These are phyloP conservation scores for Aspergillus sparsus DNA, from an alignment of 495 filamentous ascomycete genomes.

Conservation along the genomic window DNA sequence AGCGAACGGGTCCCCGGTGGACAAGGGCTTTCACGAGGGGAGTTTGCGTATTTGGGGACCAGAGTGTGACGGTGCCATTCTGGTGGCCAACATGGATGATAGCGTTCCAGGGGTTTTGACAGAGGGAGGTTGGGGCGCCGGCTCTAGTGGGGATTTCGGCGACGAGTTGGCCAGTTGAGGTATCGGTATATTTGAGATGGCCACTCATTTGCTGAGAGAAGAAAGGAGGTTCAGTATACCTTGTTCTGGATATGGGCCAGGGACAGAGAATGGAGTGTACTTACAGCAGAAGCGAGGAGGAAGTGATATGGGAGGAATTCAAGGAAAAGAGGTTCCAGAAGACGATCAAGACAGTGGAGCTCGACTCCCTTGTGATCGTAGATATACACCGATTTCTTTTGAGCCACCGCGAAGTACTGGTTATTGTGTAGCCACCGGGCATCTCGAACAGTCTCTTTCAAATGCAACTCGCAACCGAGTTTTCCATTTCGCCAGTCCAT, in stretches of 20 bases:
- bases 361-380: slow-evolving; percentile 90
- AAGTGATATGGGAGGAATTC: slow-evolving; percentile 98
- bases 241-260: too few species aligned
- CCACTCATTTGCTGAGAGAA: slow-evolving; percentile 69
- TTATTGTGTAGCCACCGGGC: slow-evolving; percentile 94
- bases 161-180: slow-evolving; percentile 84
- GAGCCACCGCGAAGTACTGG: slow-evolving; percentile 94
- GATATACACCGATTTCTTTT: slow-evolving; percentile 96
- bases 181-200: slow-evolving; percentile 91
- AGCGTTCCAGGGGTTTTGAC: slow-evolving; percentile 88
- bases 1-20: slow-evolving; percentile 91
- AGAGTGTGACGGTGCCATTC: slow-evolving; percentile 90
- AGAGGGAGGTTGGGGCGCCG: slow-evolving; percentile 79
- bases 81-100: slow-evolving; percentile 89
- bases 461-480: slow-evolving; percentile 84
- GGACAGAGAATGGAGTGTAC: slow-evolving; percentile 22
- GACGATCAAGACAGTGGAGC: slow-evolving; percentile 84
- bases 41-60: slow-evolving; percentile 89
- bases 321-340: slow-evolving; percentile 89
- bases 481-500: slow-evolving; percentile 97
- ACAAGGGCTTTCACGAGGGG: slow-evolving; percentile 91
- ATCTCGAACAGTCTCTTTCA: slow-evolving; percentile 86
- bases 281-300: slow-evolving; percentile 79
- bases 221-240: slow-evolving; percentile 7
- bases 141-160: slow-evolving; percentile 79